phyloP scores from a whole-genome alignment of 2,329 filamentous ascomycete species.

The Capronia coronata region DNA sequence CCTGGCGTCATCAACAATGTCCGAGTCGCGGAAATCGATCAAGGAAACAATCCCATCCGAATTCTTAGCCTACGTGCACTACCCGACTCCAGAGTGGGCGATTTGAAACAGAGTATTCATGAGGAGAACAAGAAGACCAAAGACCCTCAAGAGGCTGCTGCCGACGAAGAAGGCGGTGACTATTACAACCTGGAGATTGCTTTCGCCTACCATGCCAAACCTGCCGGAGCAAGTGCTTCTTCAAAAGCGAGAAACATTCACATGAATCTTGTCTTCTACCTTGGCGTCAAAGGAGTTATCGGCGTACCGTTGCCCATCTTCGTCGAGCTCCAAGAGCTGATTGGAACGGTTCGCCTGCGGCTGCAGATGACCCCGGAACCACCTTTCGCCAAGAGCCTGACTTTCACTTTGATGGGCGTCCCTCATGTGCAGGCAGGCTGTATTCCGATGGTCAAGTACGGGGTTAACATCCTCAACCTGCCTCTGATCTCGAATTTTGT shows the following conservation, averaged over 20 bases:
- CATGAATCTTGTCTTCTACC: slow-evolving; percentile 91
- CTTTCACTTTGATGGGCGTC: slow-evolving; percentile 88
- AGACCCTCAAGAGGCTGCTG: slow-evolving; percentile 78
- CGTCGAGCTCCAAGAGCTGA: slow-evolving; percentile 83
- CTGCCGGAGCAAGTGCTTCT: slow-evolving; percentile 61
- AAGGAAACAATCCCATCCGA: slow-evolving; percentile 83
- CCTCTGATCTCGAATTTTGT: slow-evolving; percentile 94
- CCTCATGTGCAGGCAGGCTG: slow-evolving; percentile 86
- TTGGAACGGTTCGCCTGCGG: slow-evolving; percentile 76
- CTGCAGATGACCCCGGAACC: slow-evolving; percentile 83
- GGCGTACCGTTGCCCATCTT: slow-evolving; percentile 82
- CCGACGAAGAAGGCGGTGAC: slow-evolving; percentile 81
- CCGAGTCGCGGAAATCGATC: slow-evolving; percentile 87
- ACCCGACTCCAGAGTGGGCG: slow-evolving; percentile 71
- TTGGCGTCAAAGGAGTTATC: slow-evolving; percentile 82
- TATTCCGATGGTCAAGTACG: slow-evolving; percentile 83
- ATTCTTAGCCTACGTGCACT: slow-evolving; percentile 82
- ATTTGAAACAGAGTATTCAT: slow-evolving; percentile 74
- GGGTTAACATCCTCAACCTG: slow-evolving; percentile 84
- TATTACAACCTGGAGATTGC: slow-evolving; percentile 91
- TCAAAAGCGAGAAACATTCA: slow-evolving; percentile 92
- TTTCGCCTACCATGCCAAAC: slow-evolving; percentile 83
- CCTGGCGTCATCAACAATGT: slow-evolving; percentile 90
- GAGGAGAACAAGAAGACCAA: slow-evolving; percentile 72
- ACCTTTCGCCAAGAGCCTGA: slow-evolving; percentile 85